Evolutionary conservation across 2,329 filamentous ascomycete genomes (phyloP).

Genomic region (Cercospora sp.): DNA sequence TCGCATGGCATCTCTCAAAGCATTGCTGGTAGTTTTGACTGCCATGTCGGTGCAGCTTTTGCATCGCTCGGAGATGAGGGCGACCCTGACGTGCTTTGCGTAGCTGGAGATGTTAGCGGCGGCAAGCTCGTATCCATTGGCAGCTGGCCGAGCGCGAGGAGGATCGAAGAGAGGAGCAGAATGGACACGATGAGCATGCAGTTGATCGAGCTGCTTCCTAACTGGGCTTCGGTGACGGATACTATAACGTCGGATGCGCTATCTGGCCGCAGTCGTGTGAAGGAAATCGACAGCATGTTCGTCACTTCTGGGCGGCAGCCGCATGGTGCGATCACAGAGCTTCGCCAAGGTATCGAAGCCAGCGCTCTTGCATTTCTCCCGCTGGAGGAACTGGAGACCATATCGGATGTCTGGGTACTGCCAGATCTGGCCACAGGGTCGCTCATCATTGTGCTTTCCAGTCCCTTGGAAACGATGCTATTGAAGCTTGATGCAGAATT

Average conservation of each 20-base stretch:
- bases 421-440: constrained; percentile 35
- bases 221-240: constrained; percentile 59
- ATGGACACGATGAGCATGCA: constrained; percentile 42
- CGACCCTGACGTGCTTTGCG: constrained; percentile 74
- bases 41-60: constrained; percentile 79
- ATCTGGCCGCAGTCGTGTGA: constrained; percentile 28
- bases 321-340: constrained; percentile 47
- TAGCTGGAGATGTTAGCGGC: constrained; percentile 74
- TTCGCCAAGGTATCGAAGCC: constrained; percentile 43
- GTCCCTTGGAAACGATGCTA: constrained; percentile 32
- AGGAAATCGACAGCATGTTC: constrained; percentile 35
- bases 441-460: constrained; percentile 41
- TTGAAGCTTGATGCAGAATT: constrained; percentile 23
- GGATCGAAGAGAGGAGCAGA: constrained; percentile 54
- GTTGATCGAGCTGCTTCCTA: constrained; percentile 62
- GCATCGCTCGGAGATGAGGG: constrained; percentile 63
- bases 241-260: constrained; percentile 37
- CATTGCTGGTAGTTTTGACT: constrained; percentile 64
- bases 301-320: constrained; percentile 47
- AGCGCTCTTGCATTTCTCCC: constrained; percentile 34
- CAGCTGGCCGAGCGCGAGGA: constrained; percentile 27
- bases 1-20: constrained; percentile 47
- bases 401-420: constrained; percentile 43
- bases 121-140: constrained; percentile 49
- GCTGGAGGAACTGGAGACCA: constrained; percentile 30